phyloP scores from a whole-genome alignment of 2,329 filamentous ascomycete species.

The Fusarium nanum region DNA sequence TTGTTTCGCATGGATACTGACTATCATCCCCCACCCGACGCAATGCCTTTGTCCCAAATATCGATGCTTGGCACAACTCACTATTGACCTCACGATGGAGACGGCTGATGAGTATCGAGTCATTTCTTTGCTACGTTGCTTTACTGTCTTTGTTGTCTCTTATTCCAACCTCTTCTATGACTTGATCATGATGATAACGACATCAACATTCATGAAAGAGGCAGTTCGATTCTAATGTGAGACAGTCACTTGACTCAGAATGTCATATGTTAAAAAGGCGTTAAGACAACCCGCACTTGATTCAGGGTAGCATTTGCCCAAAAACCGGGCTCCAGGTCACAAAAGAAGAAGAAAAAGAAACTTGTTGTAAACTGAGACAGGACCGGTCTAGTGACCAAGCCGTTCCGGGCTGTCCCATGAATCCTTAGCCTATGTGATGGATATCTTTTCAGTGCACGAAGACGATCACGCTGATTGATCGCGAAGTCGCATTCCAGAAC shows the following conservation, averaged over 20 bases:
- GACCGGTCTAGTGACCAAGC: slow-evolving; percentile 15
- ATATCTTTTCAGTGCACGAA: slow-evolving; percentile 16
- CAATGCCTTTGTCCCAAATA: not conserved
- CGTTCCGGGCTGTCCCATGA: slow-evolving; percentile 4
- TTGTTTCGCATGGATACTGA: slow-evolving; percentile 14
- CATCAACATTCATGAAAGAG: slow-evolving; percentile 21
- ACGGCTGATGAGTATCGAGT: slow-evolving; percentile 21
- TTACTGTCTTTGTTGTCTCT: not conserved
- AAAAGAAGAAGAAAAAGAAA: not conserved
- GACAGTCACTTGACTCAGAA: slow-evolving; percentile 28
- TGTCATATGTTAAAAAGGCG: slow-evolving; percentile 7
- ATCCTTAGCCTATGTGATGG: slow-evolving; percentile 4
- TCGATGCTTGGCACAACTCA: slow-evolving; percentile 10
- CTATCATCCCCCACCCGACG: not conserved
- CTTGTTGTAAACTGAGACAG: slow-evolving; percentile 34
- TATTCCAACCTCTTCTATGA: slow-evolving; percentile 6
- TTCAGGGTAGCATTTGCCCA: slow-evolving; percentile 21
- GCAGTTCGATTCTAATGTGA: slow-evolving; percentile 2
- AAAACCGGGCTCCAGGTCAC: slow-evolving; percentile 1
- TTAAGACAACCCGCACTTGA: slow-evolving; percentile 26
- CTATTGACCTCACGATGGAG: slow-evolving; percentile 12
- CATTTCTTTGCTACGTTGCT: slow-evolving; percentile 5
- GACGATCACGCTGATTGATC: slow-evolving; percentile 19
- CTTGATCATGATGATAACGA: not conserved
- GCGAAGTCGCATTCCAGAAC: slow-evolving; percentile 42